Percentiles rank a stretch among this genome's conserved stretches.
phyloP scores from a whole-genome alignment of 2,329 filamentous ascomycete species.

The Amesomyces nigricolor region DNA sequence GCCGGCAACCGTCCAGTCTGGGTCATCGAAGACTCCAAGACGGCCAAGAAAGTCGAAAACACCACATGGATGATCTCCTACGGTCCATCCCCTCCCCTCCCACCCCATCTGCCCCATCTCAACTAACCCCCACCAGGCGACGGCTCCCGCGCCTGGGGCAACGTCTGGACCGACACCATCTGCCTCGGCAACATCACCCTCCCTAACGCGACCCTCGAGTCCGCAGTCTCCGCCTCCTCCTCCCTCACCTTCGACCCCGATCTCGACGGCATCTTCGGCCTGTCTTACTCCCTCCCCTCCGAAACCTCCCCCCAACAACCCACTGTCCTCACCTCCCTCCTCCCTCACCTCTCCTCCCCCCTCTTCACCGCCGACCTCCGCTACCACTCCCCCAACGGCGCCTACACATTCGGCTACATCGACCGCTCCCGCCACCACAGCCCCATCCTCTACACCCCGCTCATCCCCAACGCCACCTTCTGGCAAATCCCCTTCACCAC shows the following conservation, averaged over 20 bases:
- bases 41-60: constrained; percentile 37
- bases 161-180: constrained; percentile 47
- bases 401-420: constrained; percentile 48
- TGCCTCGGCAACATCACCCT: constrained; percentile 41
- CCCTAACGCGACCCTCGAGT: constrained; percentile 44
- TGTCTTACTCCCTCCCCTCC: constrained; percentile 36
- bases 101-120: background rate
- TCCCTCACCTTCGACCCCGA: constrained; percentile 40
- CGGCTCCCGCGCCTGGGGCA: constrained; percentile 17
- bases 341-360: constrained; percentile 35
- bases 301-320: constrained; percentile 34
- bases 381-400: constrained; percentile 39
- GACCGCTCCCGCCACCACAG: constrained; percentile 38
- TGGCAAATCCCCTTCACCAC: constrained; percentile 37
- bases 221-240: constrained; percentile 37
- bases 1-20: constrained; percentile 44
- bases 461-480: constrained; percentile 28
- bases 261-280: constrained; percentile 48
- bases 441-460: constrained; percentile 18
- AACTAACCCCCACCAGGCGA: constrained; percentile 4
- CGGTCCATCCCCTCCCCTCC: background rate
- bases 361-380: constrained; percentile 48
- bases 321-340: constrained; percentile 42
- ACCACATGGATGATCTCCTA: constrained; percentile 33
- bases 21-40: constrained; percentile 41